These are phyloP conservation scores for Eucalyptus victrix DNA, from an alignment of 345 rosid species.

Conservation along the genomic window DNA sequence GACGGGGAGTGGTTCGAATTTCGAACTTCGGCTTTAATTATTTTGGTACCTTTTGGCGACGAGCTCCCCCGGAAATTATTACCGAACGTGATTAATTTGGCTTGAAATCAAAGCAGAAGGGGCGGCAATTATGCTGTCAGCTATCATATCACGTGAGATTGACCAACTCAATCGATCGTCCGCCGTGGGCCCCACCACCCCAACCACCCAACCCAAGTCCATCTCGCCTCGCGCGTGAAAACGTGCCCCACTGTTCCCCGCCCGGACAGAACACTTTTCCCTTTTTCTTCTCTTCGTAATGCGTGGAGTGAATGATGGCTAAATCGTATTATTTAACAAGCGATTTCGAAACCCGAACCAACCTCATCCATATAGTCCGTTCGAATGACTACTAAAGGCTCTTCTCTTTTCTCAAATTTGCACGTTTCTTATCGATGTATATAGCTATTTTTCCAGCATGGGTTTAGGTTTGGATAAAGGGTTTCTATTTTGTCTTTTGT, in stretches of 20 bases:
- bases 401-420: not conserved
- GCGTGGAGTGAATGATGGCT: not conserved
- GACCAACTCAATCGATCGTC: not conserved
- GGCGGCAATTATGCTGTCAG: not conserved
- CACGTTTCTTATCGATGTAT: not conserved
- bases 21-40: not conserved
- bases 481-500: not conserved
- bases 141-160: not conserved
- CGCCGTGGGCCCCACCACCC: not conserved
- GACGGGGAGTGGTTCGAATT: not conserved
- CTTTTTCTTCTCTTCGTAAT: not conserved
- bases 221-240: not conserved
- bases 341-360: not conserved
- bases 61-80: not conserved
- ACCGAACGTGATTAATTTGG: not conserved
- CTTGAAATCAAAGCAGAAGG: not conserved
- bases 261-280: not conserved
- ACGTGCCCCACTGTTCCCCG: not conserved
- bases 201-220: not conserved
- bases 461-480: not conserved
- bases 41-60: not conserved
- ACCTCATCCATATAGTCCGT: not conserved
- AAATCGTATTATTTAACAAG: not conserved
- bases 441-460: not conserved
- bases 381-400: rapidly evolving